Evolutionary conservation across 306 rosid species (phyloP).

Genomic region (Castanospermum australe): DNA sequence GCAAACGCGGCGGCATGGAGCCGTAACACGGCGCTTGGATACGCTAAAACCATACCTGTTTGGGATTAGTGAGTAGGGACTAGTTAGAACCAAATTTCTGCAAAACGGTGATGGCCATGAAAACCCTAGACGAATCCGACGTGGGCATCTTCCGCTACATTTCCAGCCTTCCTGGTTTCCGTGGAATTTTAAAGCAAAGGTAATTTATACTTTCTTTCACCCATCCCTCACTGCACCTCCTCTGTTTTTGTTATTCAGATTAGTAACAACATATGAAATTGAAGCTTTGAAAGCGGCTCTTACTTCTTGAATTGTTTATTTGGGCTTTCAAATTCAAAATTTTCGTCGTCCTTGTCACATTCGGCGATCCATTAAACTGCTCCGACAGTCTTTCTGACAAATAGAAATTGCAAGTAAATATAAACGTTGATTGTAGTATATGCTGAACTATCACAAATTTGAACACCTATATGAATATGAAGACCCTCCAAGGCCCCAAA

Average conservation of each 20-base stretch:
- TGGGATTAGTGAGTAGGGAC: constrained; percentile 18
- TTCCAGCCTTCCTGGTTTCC: constrained; percentile 85
- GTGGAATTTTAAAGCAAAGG: constrained; percentile 93
- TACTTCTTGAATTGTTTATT: neutral
- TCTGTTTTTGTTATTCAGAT: neutral
- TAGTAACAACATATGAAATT: neutral
- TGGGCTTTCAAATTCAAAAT: neutral
- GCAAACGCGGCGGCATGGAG: constrained; percentile 16
- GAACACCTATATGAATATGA: neutral
- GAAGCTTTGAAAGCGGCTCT: neutral
- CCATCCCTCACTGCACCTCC: neutral
- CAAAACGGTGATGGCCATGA: constrained; percentile 36
- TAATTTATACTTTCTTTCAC: neutral
- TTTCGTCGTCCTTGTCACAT: neutral
- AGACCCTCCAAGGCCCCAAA: neutral
- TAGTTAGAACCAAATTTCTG: too few species aligned
- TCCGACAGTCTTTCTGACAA: neutral
- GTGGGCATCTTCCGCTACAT: constrained; percentile 85
- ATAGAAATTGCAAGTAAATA: neutral
- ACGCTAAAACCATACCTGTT: constrained; percentile 51
- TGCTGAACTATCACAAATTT: neutral
- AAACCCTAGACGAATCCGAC: constrained; percentile 63
- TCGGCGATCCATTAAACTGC: neutral
- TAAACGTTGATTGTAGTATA: neutral
- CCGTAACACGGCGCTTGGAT: constrained; percentile 6